Base-by-base conservation (phyloP, 768 basidiomycete genomes). In the Epithele typhae region DNA sequence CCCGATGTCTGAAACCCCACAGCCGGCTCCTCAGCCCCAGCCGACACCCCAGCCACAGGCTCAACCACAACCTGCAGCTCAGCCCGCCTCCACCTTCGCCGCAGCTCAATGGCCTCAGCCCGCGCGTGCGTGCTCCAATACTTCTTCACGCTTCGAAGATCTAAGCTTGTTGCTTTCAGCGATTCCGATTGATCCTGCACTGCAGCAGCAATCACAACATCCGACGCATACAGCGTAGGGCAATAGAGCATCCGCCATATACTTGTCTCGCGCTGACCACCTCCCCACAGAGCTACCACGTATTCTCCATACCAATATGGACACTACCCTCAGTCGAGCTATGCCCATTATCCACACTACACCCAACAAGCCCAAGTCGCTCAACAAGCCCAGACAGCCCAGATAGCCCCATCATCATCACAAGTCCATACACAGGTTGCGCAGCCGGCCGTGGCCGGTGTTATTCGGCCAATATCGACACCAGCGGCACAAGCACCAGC, bases 171-270 rank as follows among this genome's bases (percentile, higher is more conserved):
- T 12, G n/a, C 11, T 17, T 34, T 24, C 45, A 80, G 81, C 78
- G 52, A 82, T 82, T 24, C 77, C 79, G 10, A 82, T 83, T 43
- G 81, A 84, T 59, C 81, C 82, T 24, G 78, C 78, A n/a, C 68
- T 84, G 36, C 82, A 84, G 62, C 77, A 79, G 48, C 79, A 82
- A 58, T 63, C 76, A 12, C 68, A 68, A 67, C 74, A 72, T 17
- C 12, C 47, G 2, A 39, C 40, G 17, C 47, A 48, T 73, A 67
- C 71, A 45, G 51, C 56, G 56, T 57, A 50, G 51, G 30, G 22
- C 9, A 34, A n/a, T n/a, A 14, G 42, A 35, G 33, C 34, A 5
- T 12, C 21, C 19, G 37, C 34, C 7, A 9, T 49, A n/a, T n/a
- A 39, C 40, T 40, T 3, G 25, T 27, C 17, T 11, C 37, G 19